Base-by-base conservation (phyloP, 495 filamentous ascomycete species). In the Clavariopsis aquatica region DNA sequence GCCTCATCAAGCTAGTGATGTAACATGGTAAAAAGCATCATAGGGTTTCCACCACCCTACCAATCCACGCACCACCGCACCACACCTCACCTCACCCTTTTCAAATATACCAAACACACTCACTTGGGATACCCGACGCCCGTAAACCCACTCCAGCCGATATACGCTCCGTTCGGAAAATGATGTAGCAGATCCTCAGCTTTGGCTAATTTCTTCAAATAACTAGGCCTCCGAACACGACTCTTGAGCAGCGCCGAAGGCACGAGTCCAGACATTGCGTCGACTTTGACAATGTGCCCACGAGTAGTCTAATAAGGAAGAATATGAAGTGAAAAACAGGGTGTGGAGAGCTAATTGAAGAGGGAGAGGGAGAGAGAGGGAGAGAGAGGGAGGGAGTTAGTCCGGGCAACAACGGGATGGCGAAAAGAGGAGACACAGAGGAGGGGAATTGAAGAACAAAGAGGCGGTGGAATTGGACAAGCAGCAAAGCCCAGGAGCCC, bases 91-190 rank as follows among this genome's bases (percentile, higher is more conserved):
- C 12, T 34, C 31, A 12, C 31, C 31, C 31, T 34, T 34, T 34
- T 34, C n/a, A n/a, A n/a, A n/a, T n/a, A n/a, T n/a, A 54, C 17
- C 26, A 34, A 29, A 49, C 15, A 49, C 22, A 38, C 87, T 46
- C 80, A 89, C 88, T 94, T 94, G 54, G 90, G 90, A 76, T 95
- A 95, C 56, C 92, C 92, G 55, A 93, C 90, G 69, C 90, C 92
- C 24, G 92, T 96, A 75, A 96, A 96, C 24, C 92, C 92, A 66
- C 87, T 90, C 91, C 91, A 95, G 60, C 91, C 90, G 71, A 96
- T 83, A 73, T 93, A 93, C 9, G 89, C 75, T 72, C 86, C 87
- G 83, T 94, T 81, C 53, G 91, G 92, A 71, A 95, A 95, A 36
- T 87, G 81, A 57, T 87, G 81, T 52, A 96, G 80, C 56, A 95